A percentile compares a stretch with the other conserved stretches of the same genome.
These are phyloP conservation scores for Plasmodium berghei DNA, from an alignment of 169 alveolate genomes.

Conservation along the genomic window DNA sequence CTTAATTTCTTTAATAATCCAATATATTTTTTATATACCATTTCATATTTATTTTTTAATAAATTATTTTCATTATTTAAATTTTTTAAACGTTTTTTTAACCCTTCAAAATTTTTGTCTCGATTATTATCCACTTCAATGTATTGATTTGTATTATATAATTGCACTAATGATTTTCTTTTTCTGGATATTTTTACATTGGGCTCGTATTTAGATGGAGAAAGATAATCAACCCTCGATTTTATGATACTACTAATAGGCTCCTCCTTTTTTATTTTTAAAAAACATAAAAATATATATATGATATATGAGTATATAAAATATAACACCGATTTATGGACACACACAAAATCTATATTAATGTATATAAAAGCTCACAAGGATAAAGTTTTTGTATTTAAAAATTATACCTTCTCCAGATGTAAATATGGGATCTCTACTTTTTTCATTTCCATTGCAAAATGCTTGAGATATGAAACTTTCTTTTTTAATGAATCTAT, in stretches of 20 bases:
- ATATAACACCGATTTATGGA: too few species aligned
- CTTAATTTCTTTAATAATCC: slow-evolving; percentile 16
- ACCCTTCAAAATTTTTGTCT: not conserved
- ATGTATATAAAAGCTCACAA: not conserved
- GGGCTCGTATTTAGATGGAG: too few species aligned
- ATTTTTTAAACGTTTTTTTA: slow-evolving; percentile 16
- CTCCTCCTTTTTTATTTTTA: slow-evolving; percentile 14
- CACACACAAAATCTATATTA: too few species aligned
- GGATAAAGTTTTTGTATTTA: not conserved
- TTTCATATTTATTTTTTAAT: slow-evolving; percentile 38
- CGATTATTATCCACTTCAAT: not conserved
- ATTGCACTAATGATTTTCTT: too few species aligned
- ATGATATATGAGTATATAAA: not conserved
- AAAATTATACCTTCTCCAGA: slow-evolving; percentile 2
- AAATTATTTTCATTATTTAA: slow-evolving; percentile 42
- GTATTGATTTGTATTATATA: not conserved
- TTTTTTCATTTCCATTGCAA: slow-evolving; percentile 16
- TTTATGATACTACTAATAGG: not conserved
- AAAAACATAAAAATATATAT: slow-evolving; percentile 7
- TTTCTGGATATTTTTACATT: too few species aligned
- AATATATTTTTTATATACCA: slow-evolving; percentile 40
- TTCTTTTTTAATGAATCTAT: slow-evolving; percentile 45
- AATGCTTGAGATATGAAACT: slow-evolving; percentile 33
- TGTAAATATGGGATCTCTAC: not conserved
- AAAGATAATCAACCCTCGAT: not conserved